A percentile compares a stretch with the other conserved stretches of the same genome.
phyloP scores from a whole-genome alignment of 164 flowering plant genomes.

The Cinnamomum micranthum region DNA sequence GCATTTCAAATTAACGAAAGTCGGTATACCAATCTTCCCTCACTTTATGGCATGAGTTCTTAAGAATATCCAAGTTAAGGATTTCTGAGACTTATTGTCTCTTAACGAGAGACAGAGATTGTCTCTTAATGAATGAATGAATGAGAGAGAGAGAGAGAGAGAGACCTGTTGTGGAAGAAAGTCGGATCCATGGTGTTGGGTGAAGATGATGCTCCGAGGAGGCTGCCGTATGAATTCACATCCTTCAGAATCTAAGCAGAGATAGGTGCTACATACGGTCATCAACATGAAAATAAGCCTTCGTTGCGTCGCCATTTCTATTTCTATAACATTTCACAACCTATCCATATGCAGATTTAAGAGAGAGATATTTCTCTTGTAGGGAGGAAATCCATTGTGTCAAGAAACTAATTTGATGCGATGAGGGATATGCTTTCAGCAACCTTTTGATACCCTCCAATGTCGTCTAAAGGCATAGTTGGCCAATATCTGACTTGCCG shows the following conservation, averaged over 20 bases:
- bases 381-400: constrained; percentile 5
- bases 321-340: not conserved
- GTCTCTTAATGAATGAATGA: not conserved
- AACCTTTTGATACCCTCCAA: not conserved
- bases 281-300: not conserved
- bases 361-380: not conserved
- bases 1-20: too few relatives aligned
- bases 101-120: not conserved
- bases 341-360: not conserved
- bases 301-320: not conserved
- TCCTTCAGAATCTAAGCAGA: constrained; percentile 4
- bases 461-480: too few relatives aligned
- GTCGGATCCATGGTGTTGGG: constrained; percentile 26
- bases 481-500: too few relatives aligned
- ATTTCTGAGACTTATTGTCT: too few relatives aligned
- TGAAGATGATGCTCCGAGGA: constrained; percentile 31
- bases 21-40: too few relatives aligned
- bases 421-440: constrained; percentile 17
- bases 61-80: too few relatives aligned
- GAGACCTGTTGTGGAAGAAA: constrained; percentile 58
- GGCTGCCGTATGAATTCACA: constrained; percentile 34
- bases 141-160: constrained; percentile 10
- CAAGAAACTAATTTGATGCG: not conserved
- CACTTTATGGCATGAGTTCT: too few relatives aligned
- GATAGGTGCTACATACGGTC: not conserved